These are phyloP conservation scores for Selenicereus undatus DNA, from an alignment of 148 eudicot genomes.

Conservation along the genomic window DNA sequence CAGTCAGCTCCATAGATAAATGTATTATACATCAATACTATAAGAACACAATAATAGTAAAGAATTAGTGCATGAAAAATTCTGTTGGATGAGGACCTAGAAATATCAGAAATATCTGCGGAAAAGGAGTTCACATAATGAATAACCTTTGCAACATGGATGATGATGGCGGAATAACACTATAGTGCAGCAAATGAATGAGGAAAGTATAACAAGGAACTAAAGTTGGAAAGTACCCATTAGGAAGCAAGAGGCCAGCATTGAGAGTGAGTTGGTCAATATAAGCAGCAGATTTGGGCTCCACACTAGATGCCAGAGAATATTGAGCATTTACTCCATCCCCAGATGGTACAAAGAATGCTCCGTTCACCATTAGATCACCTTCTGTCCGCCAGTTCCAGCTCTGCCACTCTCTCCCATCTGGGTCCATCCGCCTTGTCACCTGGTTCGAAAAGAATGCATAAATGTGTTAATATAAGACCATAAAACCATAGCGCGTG, in stretches of 20 bases:
- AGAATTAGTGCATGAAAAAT: too few species aligned
- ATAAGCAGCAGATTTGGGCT: constrained; percentile 58
- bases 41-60: too few species aligned
- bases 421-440: constrained; percentile 58
- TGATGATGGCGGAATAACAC: too few species aligned
- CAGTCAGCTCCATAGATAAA: too few species aligned
- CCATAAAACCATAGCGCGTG: background rate
- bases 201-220: background rate
- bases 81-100: background rate
- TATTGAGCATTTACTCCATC: constrained; percentile 47
- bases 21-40: too few species aligned
- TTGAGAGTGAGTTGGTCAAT: constrained; percentile 70
- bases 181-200: constrained; percentile 6
- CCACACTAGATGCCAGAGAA: constrained; percentile 56
- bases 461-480: background rate
- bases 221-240: constrained; percentile 31
- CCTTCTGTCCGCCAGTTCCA: constrained; percentile 97
- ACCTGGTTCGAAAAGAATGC: constrained; percentile 35
- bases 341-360: constrained; percentile 87
- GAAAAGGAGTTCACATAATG: background rate
- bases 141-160: background rate
- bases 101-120: background rate
- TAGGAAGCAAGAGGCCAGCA: constrained; percentile 60
- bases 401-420: constrained; percentile 48
- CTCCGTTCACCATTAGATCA: constrained; percentile 76